These are phyloP conservation scores for Naegleria fowleri DNA, from an alignment of 208 protist genomes.

Conservation along the genomic window DNA sequence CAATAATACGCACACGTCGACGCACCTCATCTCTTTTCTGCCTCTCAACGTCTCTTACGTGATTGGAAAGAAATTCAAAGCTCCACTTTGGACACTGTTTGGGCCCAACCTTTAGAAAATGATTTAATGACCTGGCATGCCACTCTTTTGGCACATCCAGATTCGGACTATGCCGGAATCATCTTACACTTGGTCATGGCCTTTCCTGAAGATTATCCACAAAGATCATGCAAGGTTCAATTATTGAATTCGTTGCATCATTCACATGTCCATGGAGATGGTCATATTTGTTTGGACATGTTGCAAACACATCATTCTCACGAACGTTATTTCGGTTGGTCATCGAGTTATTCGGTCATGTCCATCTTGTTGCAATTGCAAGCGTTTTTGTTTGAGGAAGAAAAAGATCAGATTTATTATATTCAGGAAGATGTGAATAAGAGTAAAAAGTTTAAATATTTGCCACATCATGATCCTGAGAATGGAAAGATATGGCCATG, in stretches of 20 bases:
- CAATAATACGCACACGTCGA: too few relatives aligned
- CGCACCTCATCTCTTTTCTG: neutral
- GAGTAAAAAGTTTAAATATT: too few relatives aligned
- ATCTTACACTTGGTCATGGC: neutral
- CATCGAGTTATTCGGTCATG: slow-evolving; percentile 33
- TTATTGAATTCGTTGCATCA: neutral
- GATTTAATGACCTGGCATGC: neutral
- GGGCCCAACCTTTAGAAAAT: neutral
- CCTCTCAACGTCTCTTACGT: neutral
- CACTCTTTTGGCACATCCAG: neutral
- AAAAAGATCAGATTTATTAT: neutral
- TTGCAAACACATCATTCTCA: neutral
- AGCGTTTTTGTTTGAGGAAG: slow-evolving; percentile 25
- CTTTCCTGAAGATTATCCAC: neutral
- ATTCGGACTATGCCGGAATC: neutral
- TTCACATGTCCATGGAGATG: neutral
- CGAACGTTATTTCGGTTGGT: slow-evolving; percentile 33
- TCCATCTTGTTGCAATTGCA: slow-evolving; percentile 48
- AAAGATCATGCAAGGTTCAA: neutral
- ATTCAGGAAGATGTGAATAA: neutral
- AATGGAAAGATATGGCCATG: neutral
- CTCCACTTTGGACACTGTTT: neutral
- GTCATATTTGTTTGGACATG: neutral
- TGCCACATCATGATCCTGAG: neutral
- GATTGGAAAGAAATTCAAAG: neutral